Evolutionary conservation across 495 filamentous ascomycete genomes (phyloP), one percentile per base, ranked within the genome.

Genomic region (Lophiotrema nucula): DNA sequence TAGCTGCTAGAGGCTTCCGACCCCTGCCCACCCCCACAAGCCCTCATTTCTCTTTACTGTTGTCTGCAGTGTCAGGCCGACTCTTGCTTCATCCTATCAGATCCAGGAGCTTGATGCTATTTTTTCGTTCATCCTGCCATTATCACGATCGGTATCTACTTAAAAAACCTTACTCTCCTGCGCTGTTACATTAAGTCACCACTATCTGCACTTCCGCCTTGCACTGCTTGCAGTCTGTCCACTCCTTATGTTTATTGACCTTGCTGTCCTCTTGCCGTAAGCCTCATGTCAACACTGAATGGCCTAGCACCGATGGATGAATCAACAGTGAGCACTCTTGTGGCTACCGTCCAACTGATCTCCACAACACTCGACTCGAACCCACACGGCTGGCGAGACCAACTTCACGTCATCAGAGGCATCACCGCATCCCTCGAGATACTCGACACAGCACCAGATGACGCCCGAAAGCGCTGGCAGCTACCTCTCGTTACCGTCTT

Each of bases 401-500:
- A 64, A 23, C 25, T 64, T 3, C 35, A 54, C 2, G 25, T 46
- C 2, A 76, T 56, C 53, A 59, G 26, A 54, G 69, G 45, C 51
- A 58, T 43, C 24, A 64, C 45, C 13, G 49, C 61, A 8, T 73
- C 74, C 51, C 71, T 80, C 63, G 60, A 71, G 47, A 62, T 72
- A 39, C 22, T 66, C 15, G 61, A 63, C 38, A 62, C 71, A 0
- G 63, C 71, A 19, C 67, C 68, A 1, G 74, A 81, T 57, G 74
- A 76, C 54, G 52, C 67, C 13, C 76, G 74, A 70, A 69, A 33
- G 24, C 44, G 47, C 25, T 53, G 57, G 56, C 65, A 67, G 39
- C 33, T 64, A 4, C 44, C 42, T 2, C 35, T 79, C 42, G 68
- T 82, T 53, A 64, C 65, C 18, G 69, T 70, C 41, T 67, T 81